These are phyloP conservation scores for Blepharisma stoltei DNA, from an alignment of 73 alveolate species.

Conservation along the genomic window DNA sequence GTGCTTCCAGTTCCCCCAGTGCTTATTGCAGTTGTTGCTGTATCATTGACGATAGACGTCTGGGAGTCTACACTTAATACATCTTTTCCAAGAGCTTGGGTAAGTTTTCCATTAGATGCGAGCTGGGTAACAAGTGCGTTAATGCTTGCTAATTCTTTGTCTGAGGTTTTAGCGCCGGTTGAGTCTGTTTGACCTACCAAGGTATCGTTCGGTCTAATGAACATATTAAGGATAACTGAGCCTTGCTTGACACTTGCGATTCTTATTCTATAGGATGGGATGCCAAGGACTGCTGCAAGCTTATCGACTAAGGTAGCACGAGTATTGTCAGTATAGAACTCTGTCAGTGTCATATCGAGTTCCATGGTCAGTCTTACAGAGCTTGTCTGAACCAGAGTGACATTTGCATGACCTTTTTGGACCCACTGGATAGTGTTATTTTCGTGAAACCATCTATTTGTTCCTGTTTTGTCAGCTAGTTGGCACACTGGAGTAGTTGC, in stretches of 20 bases:
- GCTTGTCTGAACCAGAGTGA: constrained; percentile 34
- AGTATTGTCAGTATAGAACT: constrained; percentile 40
- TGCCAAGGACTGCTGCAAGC: constrained; percentile 43
- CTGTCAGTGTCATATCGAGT: constrained; percentile 44
- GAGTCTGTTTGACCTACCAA: not conserved
- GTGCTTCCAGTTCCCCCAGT: not conserved
- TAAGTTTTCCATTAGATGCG: not conserved
- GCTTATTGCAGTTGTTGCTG: not conserved
- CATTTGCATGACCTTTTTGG: constrained; percentile 32
- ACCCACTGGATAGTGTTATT: constrained; percentile 35
- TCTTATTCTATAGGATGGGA: constrained; percentile 39
- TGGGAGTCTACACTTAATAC: not conserved
- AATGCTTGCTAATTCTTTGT: not conserved
- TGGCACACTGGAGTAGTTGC: not conserved
- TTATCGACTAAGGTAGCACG: constrained; percentile 44
- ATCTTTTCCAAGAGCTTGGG: not conserved
- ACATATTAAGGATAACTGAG: constrained; percentile 38
- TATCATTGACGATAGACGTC: not conserved
- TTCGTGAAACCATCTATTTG: constrained; percentile 35
- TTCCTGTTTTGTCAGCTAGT: constrained; percentile 34
- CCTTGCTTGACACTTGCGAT: constrained; percentile 47
- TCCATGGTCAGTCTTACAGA: constrained; percentile 34
- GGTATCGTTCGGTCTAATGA: not conserved
- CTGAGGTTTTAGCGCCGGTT: not conserved
- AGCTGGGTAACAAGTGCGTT: not conserved